Conservation (phyloP, 1,284 basidiomycete species). For the Naganishia sp. region DNA sequence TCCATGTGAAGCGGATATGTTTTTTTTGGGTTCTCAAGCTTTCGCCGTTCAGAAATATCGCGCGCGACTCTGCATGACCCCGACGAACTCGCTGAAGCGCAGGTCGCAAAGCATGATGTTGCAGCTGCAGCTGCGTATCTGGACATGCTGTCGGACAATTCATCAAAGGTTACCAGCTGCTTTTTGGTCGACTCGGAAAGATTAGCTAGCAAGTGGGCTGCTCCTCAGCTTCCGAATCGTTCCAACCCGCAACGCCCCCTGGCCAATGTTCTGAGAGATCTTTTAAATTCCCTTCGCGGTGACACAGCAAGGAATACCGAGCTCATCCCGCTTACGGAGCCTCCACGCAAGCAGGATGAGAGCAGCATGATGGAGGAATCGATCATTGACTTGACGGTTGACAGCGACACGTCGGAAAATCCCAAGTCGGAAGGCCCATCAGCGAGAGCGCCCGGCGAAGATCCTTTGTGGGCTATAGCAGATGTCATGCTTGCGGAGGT, state of each 20-base stretch:
- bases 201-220: constrained; percentile 5
- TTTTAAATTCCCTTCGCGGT: constrained; percentile 1
- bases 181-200: constrained; percentile 15
- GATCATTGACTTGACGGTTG: background rate
- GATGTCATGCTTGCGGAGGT: constrained; percentile 20
- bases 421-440: too few species aligned
- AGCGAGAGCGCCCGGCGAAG: background rate
- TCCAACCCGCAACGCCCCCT: background rate
- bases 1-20: background rate
- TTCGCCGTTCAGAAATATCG: constrained; percentile 11
- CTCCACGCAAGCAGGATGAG: too few species aligned
- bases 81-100: constrained; percentile 13
- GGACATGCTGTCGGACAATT: constrained; percentile 12
- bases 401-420: background rate
- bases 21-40: background rate
- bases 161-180: constrained; percentile 5
- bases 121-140: constrained; percentile 10
- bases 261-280: constrained; percentile 8
- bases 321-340: background rate
- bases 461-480: constrained; percentile 21
- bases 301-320: background rate
- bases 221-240: constrained; percentile 2
- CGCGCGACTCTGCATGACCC: constrained; percentile 16
- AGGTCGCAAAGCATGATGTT: constrained; percentile 16
- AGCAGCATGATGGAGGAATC: constrained; percentile 8